Evolutionary conservation across 768 basidiomycete species (phyloP).

Genomic region (Psilocybe azurescens): DNA sequence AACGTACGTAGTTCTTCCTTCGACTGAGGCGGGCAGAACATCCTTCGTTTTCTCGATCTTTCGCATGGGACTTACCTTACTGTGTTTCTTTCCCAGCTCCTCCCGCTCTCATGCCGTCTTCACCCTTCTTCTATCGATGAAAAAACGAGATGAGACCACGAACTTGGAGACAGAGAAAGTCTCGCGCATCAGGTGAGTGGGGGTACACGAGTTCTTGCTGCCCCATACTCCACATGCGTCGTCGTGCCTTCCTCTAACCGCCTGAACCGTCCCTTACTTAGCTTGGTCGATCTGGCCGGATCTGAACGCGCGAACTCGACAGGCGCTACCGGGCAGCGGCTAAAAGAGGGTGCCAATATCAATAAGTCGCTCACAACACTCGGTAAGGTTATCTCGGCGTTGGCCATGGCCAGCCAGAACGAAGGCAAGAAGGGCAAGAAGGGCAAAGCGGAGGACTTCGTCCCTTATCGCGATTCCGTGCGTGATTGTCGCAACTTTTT

Average conservation of each 20-base stretch:
- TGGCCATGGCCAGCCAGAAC: slow-evolving; percentile 73
- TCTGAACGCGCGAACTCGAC: slow-evolving; percentile 98
- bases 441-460: slow-evolving; percentile 88
- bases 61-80: slow-evolving; percentile 11
- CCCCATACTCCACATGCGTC: too few species aligned
- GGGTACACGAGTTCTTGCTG: not conserved
- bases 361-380: slow-evolving; percentile 98
- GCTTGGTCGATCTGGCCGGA: slow-evolving; percentile 95
- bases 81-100: slow-evolving; percentile 53
- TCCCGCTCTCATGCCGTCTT: slow-evolving; percentile 99
- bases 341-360: slow-evolving; percentile 99
- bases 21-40: slow-evolving; percentile 9
- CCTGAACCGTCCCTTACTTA: slow-evolving; percentile 30
- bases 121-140: slow-evolving; percentile 93
- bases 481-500: slow-evolving; percentile 33
- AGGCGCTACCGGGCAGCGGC: slow-evolving; percentile 92
- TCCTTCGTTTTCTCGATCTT: slow-evolving; percentile 2
- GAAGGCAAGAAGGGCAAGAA: slow-evolving; percentile 87
- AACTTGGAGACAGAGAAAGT: slow-evolving; percentile 97
- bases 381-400: slow-evolving; percentile 94
- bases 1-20: slow-evolving; percentile 58
- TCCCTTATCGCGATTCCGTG: slow-evolving; percentile 98
- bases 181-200: slow-evolving; percentile 86
- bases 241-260: slow-evolving; percentile 7
- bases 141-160: slow-evolving; percentile 80